Conservation (phyloP, 805 yeast species). For the Kazachstania psychrophila region DNA sequence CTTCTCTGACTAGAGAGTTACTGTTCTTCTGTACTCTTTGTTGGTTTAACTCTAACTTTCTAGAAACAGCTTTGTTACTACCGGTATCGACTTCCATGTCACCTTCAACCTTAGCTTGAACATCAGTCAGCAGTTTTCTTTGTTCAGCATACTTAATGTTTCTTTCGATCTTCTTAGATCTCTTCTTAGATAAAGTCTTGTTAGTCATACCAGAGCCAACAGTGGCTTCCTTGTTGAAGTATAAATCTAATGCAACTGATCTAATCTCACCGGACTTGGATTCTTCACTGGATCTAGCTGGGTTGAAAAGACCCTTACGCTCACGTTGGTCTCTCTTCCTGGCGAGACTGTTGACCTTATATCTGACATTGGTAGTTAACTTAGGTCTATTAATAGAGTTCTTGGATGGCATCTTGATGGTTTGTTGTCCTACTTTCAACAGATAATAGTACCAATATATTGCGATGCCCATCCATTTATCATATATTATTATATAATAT, state of each 20-base stretch:
- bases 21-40: conserved; percentile 31
- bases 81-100: conserved; percentile 35
- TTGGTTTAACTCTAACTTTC: conserved; percentile 4
- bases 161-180: conserved; percentile 70
- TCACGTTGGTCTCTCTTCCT: conserved; percentile 49
- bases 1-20: conserved; percentile 40
- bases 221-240: conserved; percentile 17
- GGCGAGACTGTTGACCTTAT: conserved; percentile 42
- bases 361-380: conserved; percentile 42
- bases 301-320: conserved; percentile 32
- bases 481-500: too few relatives aligned
- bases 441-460: too few relatives aligned
- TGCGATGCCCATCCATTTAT: too few relatives aligned
- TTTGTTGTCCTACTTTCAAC: neutral
- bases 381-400: conserved; percentile 78
- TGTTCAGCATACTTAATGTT: conserved; percentile 61
- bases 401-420: conserved; percentile 58
- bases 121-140: conserved; percentile 44
- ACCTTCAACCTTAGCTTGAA: conserved; percentile 37
- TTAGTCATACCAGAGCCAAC: conserved; percentile 35
- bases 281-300: conserved; percentile 39
- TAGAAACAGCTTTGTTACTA: conserved; percentile 15
- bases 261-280: conserved; percentile 35
- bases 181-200: conserved; percentile 62
- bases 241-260: conserved; percentile 37